Evolutionary conservation across 2,329 filamentous ascomycete genomes (phyloP).

Genomic region (Alternaria novae-zelandiae): DNA sequence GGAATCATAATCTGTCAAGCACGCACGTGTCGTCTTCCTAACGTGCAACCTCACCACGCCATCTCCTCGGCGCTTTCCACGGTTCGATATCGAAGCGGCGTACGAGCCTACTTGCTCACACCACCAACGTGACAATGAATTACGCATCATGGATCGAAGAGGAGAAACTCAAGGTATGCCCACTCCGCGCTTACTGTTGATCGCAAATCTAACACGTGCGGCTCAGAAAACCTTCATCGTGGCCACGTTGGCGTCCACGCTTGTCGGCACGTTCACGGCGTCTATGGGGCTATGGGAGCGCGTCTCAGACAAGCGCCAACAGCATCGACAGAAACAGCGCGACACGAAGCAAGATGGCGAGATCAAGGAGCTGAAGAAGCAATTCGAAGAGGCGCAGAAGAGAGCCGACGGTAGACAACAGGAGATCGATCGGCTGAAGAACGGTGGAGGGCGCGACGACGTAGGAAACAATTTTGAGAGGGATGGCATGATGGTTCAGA

Average conservation of each 20-base stretch:
- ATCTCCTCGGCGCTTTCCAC: neutral
- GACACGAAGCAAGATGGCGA: conserved; percentile 43
- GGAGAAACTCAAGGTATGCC: conserved; percentile 51
- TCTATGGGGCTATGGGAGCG: conserved; percentile 53
- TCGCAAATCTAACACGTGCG: neutral
- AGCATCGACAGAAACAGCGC: conserved; percentile 49
- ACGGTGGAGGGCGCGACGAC: conserved; percentile 33
- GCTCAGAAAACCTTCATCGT: conserved; percentile 54
- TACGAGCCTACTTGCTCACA: conserved; percentile 5
- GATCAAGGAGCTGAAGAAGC: conserved; percentile 40
- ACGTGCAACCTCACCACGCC: neutral
- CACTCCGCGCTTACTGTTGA: neutral
- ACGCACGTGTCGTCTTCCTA: neutral
- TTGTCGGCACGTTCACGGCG: conserved; percentile 54
- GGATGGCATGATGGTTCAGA: conserved; percentile 44
- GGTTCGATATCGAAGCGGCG: neutral
- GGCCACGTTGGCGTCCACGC: conserved; percentile 53
- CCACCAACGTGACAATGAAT: conserved; percentile 44
- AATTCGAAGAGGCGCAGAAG: conserved; percentile 40
- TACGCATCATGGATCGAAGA: conserved; percentile 55
- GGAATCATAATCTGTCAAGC: neutral
- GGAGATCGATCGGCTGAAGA: conserved; percentile 30
- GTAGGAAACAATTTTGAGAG: conserved; percentile 41
- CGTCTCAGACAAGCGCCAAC: conserved; percentile 44
- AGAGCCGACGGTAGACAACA: conserved; percentile 31